Conservation (phyloP, 805 yeast species). For the Candida manassasensis region DNA sequence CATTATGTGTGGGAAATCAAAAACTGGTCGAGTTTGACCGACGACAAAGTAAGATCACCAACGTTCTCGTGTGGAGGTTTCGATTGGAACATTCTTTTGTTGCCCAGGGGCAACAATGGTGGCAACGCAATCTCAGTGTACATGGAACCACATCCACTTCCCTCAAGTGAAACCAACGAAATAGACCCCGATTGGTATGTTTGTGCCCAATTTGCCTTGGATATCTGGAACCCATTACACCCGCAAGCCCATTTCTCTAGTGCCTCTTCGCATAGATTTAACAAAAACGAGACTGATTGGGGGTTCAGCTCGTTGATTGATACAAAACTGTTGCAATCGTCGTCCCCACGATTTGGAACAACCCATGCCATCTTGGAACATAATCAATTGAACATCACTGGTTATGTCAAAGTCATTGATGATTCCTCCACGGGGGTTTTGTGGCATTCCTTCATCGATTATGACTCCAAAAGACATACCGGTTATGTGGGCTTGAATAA, state of each 20-base stretch:
- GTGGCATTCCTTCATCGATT: slow-evolving; percentile 83
- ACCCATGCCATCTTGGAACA: slow-evolving; percentile 42
- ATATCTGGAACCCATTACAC: slow-evolving; percentile 75
- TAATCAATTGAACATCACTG: slow-evolving; percentile 65
- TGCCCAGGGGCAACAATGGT: slow-evolving; percentile 70
- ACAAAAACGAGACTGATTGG: slow-evolving; percentile 82
- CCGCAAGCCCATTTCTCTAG: slow-evolving; percentile 57
- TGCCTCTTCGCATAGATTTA: slow-evolving; percentile 75
- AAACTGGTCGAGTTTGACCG: slow-evolving; percentile 41
- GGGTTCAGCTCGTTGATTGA: slow-evolving; percentile 83
- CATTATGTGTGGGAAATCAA: slow-evolving; percentile 48
- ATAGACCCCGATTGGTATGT: slow-evolving; percentile 65
- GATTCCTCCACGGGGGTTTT: slow-evolving; percentile 89
- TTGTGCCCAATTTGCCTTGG: slow-evolving; percentile 89
- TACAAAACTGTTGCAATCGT: slow-evolving; percentile 36
- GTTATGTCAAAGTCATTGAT: slow-evolving; percentile 67
- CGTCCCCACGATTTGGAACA: slow-evolving; percentile 12
- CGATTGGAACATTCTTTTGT: slow-evolving; percentile 67
- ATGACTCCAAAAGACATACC: slow-evolving; percentile 81
- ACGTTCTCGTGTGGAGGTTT: slow-evolving; percentile 54
- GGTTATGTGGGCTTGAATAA: slow-evolving; percentile 91
- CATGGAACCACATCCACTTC: slow-evolving; percentile 64
- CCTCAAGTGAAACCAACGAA: slow-evolving; percentile 21
- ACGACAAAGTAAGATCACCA: slow-evolving; percentile 43
- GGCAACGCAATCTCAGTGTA: slow-evolving; percentile 60